Base-by-base conservation (phyloP, 2,329 filamentous ascomycete genomes). In the Madurella mycetomatis region DNA sequence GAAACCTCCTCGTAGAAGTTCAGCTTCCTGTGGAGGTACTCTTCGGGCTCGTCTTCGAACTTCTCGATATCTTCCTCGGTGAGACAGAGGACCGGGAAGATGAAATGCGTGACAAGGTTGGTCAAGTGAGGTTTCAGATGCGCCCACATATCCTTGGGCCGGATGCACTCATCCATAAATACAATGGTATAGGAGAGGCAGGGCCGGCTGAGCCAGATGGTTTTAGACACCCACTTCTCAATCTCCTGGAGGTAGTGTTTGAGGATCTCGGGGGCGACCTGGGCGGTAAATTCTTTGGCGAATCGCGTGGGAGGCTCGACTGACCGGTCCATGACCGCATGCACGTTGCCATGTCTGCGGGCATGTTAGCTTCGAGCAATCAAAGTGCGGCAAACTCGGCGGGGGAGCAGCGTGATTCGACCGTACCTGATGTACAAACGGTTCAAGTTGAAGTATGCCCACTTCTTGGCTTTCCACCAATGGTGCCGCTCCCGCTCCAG, bases 401-500 rank as follows among this genome's bases (percentile, higher is more conserved):
- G 34, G 4, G 11, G 34, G 9, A 9, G 34, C 34, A 9, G 9
- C 4, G 34, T 25, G 34, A 37, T 37, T 37, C 13, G 11, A 37
- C 34, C 2, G 13, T 37, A 92, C 88, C 90, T 83, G 63, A 97
- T 92, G 68, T 94, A 99, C 16, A 99, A 82, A 59, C 94, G 84
- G 75, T 99, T 99, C 64, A 99, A 75, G 72, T 97, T 97, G 67
- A 94, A 95, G 72, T 96, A 99, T 13, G 92, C 88, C 94, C 94
- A 97, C 74, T 99, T 99, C 85, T 97, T 97, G 60, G 92, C 89
- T 78, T 97, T 99, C 92, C 92, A 99, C 92, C 94, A 99, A 71
- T 96, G 91, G 69, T 96, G 92, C 65, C 87, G 83, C 72, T 97
- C 94, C 54, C 94, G 84, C 67, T 97, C 92, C 55, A 90, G 85